Evolutionary conservation across 2,329 filamentous ascomycete genomes (phyloP), one percentile per base, ranked within the genome.

Genomic region (Aspergillus sclerotialis): DNA sequence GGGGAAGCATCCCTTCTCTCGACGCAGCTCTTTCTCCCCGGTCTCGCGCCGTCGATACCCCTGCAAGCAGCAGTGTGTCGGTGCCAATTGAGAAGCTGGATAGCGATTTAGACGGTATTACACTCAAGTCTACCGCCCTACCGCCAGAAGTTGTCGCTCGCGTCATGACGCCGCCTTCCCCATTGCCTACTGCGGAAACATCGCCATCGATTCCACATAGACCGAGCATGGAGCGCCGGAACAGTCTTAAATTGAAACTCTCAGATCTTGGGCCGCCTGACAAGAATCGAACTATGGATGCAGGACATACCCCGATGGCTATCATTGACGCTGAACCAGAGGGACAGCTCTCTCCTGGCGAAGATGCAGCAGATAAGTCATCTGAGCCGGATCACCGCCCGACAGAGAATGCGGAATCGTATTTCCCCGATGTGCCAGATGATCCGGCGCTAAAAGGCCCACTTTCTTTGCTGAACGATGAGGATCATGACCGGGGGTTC

Each of bases 1-100:
- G 46, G 49, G 49, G 34, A 21, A 44, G 34, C 30, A 48, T 50
- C 28, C 52, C 55, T 5, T 65, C 61, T 30, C 50, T 66, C 10
- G 61, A 66, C 38, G 56, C 54, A 14, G 61, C 63, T 9, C 50
- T 67, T 13, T 64, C 63, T 5, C 58, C 61, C 4, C 50, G 52
- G 28, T 50, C 56, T 23, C 59, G 47, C 32, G 48, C 56, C 14
- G 48, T 45, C 18, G 64, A 65, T 32, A 48, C 47, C 7, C 38
- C 48, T 8, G 35, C 46, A 9, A 47, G 46, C 37, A 42, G 56
- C 32, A 55, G 60, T 21, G 50, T 67, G 7, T 56, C 64, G 3
- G 61, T 69, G 32, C 65, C 65, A 3, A 64, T 69, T 36, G 64
- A 68, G 43, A 60, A 64, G 42, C 52, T 69, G 23, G 66, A 69